Evolutionary conservation across 2,329 filamentous ascomycete species (phyloP).

Genomic region (Pseudogymnoascus sp.): DNA sequence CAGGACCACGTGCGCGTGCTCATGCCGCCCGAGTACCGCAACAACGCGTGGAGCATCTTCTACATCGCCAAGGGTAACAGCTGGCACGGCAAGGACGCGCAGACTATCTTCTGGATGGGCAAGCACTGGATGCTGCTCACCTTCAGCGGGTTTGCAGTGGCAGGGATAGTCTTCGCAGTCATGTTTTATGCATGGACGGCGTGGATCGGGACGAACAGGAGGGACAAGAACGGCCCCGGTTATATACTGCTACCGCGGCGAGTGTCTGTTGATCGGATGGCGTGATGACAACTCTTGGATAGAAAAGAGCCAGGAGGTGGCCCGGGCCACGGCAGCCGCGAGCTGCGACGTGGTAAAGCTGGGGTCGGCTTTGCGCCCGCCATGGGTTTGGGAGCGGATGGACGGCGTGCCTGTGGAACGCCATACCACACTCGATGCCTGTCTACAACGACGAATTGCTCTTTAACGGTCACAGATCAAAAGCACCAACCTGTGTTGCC

Average conservation of each 20-base stretch:
- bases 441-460: slow-evolving; percentile 7
- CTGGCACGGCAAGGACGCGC: slow-evolving; percentile 40
- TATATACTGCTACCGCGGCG: slow-evolving; percentile 1
- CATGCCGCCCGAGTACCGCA: slow-evolving; percentile 62
- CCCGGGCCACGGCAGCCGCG: not conserved
- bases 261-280: not conserved
- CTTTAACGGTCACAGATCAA: not conserved
- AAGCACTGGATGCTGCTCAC: slow-evolving; percentile 33
- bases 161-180: slow-evolving; percentile 20
- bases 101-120: slow-evolving; percentile 42
- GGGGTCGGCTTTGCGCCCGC: not conserved
- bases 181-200: not conserved
- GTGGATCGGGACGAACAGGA: not conserved
- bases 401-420: not conserved
- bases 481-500: not conserved
- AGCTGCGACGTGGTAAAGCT: not conserved
- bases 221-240: not conserved
- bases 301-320: not conserved
- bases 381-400: not conserved
- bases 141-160: slow-evolving; percentile 28
- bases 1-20: slow-evolving; percentile 54
- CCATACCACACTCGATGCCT: not conserved
- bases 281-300: not conserved
- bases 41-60: slow-evolving; percentile 63
- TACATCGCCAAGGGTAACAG: slow-evolving; percentile 38